Conservation (phyloP, 352 stramenopile species). For the Phytophthora tubulina region DNA sequence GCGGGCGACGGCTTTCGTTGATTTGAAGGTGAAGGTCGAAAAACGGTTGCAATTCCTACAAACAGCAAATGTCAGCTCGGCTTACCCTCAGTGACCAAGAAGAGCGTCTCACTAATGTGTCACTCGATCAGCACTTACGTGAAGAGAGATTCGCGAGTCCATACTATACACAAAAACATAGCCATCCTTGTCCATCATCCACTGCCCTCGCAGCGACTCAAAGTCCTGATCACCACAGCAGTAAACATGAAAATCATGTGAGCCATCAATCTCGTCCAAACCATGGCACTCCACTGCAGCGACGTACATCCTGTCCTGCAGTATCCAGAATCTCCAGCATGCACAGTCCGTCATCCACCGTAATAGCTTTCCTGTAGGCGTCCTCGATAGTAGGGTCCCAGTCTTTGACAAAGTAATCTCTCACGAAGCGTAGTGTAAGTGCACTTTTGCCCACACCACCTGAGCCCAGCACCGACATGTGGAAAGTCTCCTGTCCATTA, state of each 20-base stretch:
- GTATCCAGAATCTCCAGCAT: conserved; percentile 94
- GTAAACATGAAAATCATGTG: conserved; percentile 1
- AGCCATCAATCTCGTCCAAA: background rate
- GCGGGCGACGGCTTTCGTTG: conserved; percentile 81
- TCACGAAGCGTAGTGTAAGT: conserved; percentile 90
- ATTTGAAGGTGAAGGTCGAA: conserved; percentile 91
- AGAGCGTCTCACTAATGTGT: background rate
- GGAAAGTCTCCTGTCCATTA: conserved; percentile 84
- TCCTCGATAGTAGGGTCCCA: conserved; percentile 94
- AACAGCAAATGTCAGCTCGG: conserved; percentile 16
- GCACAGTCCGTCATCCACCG: conserved; percentile 84
- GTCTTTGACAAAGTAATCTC: conserved; percentile 92
- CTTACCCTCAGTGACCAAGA: background rate
- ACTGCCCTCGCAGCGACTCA: conserved; percentile 87
- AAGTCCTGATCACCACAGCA: conserved; percentile 65
- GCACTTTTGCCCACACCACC: conserved; percentile 93
- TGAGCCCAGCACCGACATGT: conserved; percentile 89
- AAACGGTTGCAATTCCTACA: conserved; percentile 87
- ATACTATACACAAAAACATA: conserved; percentile 94
- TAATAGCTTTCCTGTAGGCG: conserved; percentile 90
- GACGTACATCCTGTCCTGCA: conserved; percentile 85
- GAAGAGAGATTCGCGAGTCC: conserved; percentile 88
- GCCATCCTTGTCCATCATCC: conserved; percentile 93
- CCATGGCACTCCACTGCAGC: background rate
- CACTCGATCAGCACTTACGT: conserved; percentile 51